Percentiles rank a stretch among this genome's conserved stretches.
These are phyloP conservation scores for Hypoxylon perforatum DNA, from an alignment of 495 filamentous ascomycete genomes.

Conservation along the genomic window DNA sequence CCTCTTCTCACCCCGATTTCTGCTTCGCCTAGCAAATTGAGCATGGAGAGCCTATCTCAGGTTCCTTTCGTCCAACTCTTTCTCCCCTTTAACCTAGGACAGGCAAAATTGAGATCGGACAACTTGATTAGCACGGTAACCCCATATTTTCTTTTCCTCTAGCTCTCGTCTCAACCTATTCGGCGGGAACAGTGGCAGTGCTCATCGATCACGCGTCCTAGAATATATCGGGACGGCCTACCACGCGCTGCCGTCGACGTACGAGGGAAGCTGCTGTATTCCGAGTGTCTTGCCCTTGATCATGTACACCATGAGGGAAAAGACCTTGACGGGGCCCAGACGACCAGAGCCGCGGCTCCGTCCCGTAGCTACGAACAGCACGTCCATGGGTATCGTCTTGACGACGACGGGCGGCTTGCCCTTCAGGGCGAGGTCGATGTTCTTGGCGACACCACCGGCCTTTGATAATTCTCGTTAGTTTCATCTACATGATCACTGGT, in stretches of 20 bases:
- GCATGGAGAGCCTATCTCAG: too few species aligned
- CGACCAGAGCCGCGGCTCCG: constrained; percentile 55
- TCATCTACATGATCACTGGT: neutral
- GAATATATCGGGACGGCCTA: constrained; percentile 16
- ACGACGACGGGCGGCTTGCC: constrained; percentile 47
- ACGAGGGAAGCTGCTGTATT: constrained; percentile 44
- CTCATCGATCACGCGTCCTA: neutral
- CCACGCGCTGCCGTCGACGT: constrained; percentile 53
- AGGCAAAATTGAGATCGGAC: too few species aligned
- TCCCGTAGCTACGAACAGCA: constrained; percentile 53
- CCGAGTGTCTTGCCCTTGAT: constrained; percentile 57
- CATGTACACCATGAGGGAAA: constrained; percentile 52
- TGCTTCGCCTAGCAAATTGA: neutral
- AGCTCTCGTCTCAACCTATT: too few species aligned
- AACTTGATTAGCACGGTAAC: too few species aligned
- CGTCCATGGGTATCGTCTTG: constrained; percentile 57
- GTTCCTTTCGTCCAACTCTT: too few species aligned
- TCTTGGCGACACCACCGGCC: constrained; percentile 58
- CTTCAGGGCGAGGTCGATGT: constrained; percentile 52
- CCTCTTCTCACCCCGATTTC: neutral
- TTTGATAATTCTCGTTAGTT: constrained; percentile 11
- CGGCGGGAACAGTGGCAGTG: too few species aligned
- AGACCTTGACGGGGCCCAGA: constrained; percentile 50
- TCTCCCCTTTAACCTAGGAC: too few species aligned
- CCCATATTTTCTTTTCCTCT: too few species aligned